Evolutionary conservation across 306 rosid species (phyloP).

Genomic region (Trifolium fragiferum): DNA sequence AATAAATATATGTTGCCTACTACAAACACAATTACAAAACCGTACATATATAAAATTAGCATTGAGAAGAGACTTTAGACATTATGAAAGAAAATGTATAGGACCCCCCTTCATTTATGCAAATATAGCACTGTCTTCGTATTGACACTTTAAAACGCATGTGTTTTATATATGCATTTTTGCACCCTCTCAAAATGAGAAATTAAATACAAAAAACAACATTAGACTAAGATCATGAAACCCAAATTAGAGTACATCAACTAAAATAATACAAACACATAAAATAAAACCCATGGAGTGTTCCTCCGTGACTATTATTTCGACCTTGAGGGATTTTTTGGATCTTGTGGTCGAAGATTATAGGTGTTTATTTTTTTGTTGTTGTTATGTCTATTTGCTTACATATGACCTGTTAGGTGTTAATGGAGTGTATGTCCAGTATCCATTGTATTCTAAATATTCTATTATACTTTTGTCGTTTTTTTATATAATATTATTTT

Average conservation of each 20-base stretch:
- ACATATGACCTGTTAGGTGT: too few relatives aligned
- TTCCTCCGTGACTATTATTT: background rate
- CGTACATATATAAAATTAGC: slow-evolving; percentile 37
- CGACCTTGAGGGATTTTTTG: too few relatives aligned
- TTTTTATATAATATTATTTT: too few relatives aligned
- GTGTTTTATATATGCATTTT: background rate
- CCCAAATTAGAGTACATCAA: too few relatives aligned
- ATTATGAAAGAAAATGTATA: slow-evolving; percentile 3
- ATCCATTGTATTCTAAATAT: too few relatives aligned
- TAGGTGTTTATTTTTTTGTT: too few relatives aligned
- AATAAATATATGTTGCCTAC: slow-evolving; percentile 18
- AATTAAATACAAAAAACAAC: slow-evolving; percentile 30
- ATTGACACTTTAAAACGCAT: slow-evolving; percentile 41
- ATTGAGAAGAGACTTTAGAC: background rate
- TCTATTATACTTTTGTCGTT: too few relatives aligned
- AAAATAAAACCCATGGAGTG: slow-evolving; percentile 9
- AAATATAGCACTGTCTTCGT: slow-evolving; percentile 29
- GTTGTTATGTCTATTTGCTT: too few relatives aligned
- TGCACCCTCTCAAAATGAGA: slow-evolving; percentile 42
- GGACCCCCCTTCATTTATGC: slow-evolving; percentile 40
- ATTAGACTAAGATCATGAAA: background rate
- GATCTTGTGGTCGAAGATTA: too few relatives aligned
- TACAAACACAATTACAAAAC: slow-evolving; percentile 28
- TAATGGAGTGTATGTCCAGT: too few relatives aligned
- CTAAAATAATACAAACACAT: too few relatives aligned